Evolutionary conservation across 2,329 filamentous ascomycete genomes (phyloP).

Genomic region (Trichoderma gracile): DNA sequence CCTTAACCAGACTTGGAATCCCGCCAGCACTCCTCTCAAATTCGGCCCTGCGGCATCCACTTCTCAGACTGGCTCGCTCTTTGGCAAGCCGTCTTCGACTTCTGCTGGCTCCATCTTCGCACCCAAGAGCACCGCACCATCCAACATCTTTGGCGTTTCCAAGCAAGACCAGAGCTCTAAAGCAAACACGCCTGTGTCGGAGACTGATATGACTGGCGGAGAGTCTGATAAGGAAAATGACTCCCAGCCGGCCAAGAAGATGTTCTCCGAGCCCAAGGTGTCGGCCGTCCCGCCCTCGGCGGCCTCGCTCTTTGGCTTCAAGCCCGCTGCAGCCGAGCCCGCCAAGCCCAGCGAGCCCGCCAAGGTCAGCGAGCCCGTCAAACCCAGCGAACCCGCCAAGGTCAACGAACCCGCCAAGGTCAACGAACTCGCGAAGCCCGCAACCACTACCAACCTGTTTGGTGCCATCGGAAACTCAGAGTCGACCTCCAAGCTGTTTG

Average conservation of each 20-base stretch:
- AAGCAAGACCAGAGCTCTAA: slow-evolving; percentile 35
- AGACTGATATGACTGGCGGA: slow-evolving; percentile 38
- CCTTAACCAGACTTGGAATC: slow-evolving; percentile 45
- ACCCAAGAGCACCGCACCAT: slow-evolving; percentile 39
- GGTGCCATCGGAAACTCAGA: slow-evolving; percentile 39
- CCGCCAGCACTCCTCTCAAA: slow-evolving; percentile 56
- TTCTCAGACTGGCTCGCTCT: slow-evolving; percentile 35
- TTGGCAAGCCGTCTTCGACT: slow-evolving; percentile 36
- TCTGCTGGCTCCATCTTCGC: slow-evolving; percentile 40
- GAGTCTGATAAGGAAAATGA: slow-evolving; percentile 51
- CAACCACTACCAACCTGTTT: slow-evolving; percentile 40
- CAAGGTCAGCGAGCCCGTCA: slow-evolving; percentile 28
- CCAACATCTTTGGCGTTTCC: slow-evolving; percentile 42
- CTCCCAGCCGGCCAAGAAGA: slow-evolving; percentile 40
- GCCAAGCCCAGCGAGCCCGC: slow-evolving; percentile 30
- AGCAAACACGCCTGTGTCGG: slow-evolving; percentile 31
- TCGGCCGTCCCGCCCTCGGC: slow-evolving; percentile 36
- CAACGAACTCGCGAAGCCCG: slow-evolving; percentile 26
- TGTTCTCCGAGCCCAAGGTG: slow-evolving; percentile 34
- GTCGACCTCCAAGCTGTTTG: slow-evolving; percentile 43
- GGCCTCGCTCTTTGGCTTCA: slow-evolving; percentile 38
- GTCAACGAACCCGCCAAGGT: neutral
- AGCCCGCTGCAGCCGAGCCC: slow-evolving; percentile 36
- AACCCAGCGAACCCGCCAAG: too few relatives aligned
- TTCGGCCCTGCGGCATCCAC: slow-evolving; percentile 45